Conservation (phyloP, 2,329 filamentous ascomycete genomes). For the Septoria linicola region DNA sequence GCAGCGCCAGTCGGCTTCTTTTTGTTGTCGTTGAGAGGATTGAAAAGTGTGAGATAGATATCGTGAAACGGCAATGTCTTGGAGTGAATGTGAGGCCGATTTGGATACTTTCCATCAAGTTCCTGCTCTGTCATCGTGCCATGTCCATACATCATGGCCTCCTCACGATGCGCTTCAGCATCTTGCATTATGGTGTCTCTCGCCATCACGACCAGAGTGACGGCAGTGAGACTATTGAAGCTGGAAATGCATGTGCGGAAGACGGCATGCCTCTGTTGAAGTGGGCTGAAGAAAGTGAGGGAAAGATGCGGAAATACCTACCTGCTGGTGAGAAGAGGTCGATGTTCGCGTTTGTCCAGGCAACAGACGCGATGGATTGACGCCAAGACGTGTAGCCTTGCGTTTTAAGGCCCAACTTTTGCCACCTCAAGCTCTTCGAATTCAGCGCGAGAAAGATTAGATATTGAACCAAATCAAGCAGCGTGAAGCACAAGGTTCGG, state of each 20-base stretch:
- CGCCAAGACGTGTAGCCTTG: not conserved
- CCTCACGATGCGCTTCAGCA: conserved; percentile 47
- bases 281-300: not conserved
- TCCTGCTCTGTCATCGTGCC: conserved; percentile 46
- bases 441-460: not conserved
- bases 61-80: conserved; percentile 80
- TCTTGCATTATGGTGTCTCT: conserved; percentile 40
- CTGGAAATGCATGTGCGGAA: not conserved
- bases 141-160: conserved; percentile 51
- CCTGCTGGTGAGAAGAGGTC: not conserved
- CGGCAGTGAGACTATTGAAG: not conserved
- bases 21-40: conserved; percentile 74
- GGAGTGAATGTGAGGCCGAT: conserved; percentile 76
- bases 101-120: conserved; percentile 65
- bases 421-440: not conserved
- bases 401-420: not conserved
- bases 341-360: not conserved
- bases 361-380: not conserved
- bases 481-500: not conserved
- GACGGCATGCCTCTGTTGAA: conserved; percentile 4
- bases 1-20: conserved; percentile 63
- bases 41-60: conserved; percentile 75
- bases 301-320: conserved; percentile 2
- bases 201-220: conserved; percentile 1
- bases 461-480: not conserved